A percentile compares a stretch with the other conserved stretches of the same genome.
Evolutionary conservation across 495 filamentous ascomycete genomes (phyloP).

Genomic region (Penicillium parvum): DNA sequence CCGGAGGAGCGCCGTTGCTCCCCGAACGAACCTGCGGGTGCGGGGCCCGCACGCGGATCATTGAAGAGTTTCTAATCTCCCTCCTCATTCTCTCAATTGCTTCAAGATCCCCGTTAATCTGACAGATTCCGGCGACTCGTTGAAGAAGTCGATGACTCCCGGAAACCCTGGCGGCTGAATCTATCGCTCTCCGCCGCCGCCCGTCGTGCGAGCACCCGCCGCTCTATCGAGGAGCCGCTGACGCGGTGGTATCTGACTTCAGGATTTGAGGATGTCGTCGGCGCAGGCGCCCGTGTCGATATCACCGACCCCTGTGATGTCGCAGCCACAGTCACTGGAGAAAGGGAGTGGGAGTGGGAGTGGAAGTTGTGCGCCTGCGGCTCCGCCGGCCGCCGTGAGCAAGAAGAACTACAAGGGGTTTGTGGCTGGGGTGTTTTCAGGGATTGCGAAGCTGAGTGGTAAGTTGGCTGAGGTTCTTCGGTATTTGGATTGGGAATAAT

Average conservation of each 20-base stretch:
- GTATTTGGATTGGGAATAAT: neutral
- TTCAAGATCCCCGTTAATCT: neutral
- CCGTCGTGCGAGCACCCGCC: neutral
- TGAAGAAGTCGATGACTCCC: neutral
- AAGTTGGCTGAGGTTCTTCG: conserved; percentile 18
- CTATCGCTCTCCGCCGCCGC: neutral
- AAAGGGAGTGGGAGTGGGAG: conserved; percentile 2
- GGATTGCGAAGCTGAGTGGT: conserved; percentile 87
- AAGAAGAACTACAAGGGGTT: conserved; percentile 78
- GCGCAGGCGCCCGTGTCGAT: conserved; percentile 21
- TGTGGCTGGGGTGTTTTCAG: conserved; percentile 89
- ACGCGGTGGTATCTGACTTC: conserved; percentile 1
- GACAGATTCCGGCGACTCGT: neutral
- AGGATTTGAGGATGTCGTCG: conserved; percentile 20
- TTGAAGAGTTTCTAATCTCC: conserved; percentile 11
- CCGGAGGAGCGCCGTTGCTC: conserved; percentile 30
- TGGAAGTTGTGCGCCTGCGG: conserved; percentile 8
- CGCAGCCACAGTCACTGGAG: conserved; percentile 6
- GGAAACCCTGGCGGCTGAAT: neutral
- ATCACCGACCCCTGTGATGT: conserved; percentile 11
- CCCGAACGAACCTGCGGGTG: conserved; percentile 29
- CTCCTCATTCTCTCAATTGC: conserved; percentile 14
- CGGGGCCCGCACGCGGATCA: conserved; percentile 23
- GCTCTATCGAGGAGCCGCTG: conserved; percentile 9
- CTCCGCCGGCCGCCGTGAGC: conserved; percentile 9